Evolutionary conservation across 495 filamentous ascomycete species (phyloP).

Genomic region (Pyronema domesticum): DNA sequence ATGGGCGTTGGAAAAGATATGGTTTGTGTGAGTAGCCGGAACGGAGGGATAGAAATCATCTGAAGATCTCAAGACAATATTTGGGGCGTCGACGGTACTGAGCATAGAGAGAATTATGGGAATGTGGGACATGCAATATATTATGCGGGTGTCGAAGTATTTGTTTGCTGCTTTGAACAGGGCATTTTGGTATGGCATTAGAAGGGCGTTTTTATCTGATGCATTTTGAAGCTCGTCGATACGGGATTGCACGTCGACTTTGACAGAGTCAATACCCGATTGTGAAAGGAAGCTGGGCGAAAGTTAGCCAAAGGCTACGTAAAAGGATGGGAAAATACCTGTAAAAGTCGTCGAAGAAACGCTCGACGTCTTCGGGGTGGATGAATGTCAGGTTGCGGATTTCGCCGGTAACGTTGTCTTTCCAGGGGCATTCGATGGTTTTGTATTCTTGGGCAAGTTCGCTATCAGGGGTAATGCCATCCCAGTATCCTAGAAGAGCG

Average conservation of each 20-base stretch:
- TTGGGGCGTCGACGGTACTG: constrained; percentile 12
- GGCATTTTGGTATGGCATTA: constrained; percentile 61
- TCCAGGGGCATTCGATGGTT: constrained; percentile 19
- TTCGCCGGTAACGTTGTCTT: constrained; percentile 33
- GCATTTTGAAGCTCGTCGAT: constrained; percentile 47
- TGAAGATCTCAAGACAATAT: constrained; percentile 53
- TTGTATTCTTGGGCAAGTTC: constrained; percentile 63
- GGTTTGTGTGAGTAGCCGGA: constrained; percentile 67
- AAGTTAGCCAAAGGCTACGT: too few relatives aligned
- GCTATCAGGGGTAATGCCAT: constrained; percentile 44
- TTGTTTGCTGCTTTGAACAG: constrained; percentile 60
- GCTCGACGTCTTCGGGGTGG: constrained; percentile 35
- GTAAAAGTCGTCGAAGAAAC: constrained; percentile 88
- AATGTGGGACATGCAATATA: constrained; percentile 42
- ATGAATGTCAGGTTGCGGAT: constrained; percentile 18
- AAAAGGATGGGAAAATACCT: not conserved
- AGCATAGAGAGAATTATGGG: constrained; percentile 17
- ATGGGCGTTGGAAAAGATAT: constrained; percentile 84
- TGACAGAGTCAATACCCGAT: constrained; percentile 62
- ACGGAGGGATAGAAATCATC: constrained; percentile 87
- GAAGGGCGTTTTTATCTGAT: constrained; percentile 46
- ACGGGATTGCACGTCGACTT: constrained; percentile 80
- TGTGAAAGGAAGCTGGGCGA: constrained; percentile 29
- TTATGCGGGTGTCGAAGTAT: constrained; percentile 57
- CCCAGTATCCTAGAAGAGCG: constrained; percentile 91